Base-by-base conservation (phyloP, 1,139 yeast genomes). In the Martiniozyma asiatica region DNA sequence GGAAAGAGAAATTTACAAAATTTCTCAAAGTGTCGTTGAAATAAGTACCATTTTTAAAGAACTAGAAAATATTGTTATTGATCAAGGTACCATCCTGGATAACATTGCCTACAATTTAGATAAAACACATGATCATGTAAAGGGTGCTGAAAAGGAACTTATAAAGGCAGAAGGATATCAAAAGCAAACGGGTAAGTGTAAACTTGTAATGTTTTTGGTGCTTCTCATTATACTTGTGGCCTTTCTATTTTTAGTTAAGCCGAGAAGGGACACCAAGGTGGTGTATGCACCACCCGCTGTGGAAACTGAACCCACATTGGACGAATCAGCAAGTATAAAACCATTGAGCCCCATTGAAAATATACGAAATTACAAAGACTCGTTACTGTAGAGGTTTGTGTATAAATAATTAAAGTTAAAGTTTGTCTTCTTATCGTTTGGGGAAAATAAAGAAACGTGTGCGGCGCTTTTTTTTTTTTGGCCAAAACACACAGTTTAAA, bases 21-120 rank as follows among this genome's bases (percentile, higher is more conserved):
- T 92, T 34, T 97, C 98, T 3, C 84, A 82, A 63, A 95, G 96
- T 26, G 93, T 89, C 25, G 60, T 89, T 20, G 99, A 89, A 52
- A 80, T 89, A 2, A 80, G 92, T 26, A 84, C 92, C 2, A 89
- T 92, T 32, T 89, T 89, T 59, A 79, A 81, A 50, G 97, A 92
- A 48, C 71, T 89, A 69, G 97, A 92, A 46, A 71, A 74, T 20
- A 65, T 92, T 65, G 85, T 89, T 29, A 81, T 89, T 35, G 97
- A 92, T 48, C 98, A 89, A 55, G 98, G 98, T 2, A 84, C 96
- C 0, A 65, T 89, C 27, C 63, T 89, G 36, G 98, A 89, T 53
- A 61, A 97, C 41, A 87, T 89, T 34, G 98, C 85, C 55, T 87
- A 87, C 54, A 89, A 92, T 50, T 59, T 92, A 36, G 80, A 79